phyloP scores from a whole-genome alignment of 108 stramenopile genomes.

The Epithemia pelagica region DNA sequence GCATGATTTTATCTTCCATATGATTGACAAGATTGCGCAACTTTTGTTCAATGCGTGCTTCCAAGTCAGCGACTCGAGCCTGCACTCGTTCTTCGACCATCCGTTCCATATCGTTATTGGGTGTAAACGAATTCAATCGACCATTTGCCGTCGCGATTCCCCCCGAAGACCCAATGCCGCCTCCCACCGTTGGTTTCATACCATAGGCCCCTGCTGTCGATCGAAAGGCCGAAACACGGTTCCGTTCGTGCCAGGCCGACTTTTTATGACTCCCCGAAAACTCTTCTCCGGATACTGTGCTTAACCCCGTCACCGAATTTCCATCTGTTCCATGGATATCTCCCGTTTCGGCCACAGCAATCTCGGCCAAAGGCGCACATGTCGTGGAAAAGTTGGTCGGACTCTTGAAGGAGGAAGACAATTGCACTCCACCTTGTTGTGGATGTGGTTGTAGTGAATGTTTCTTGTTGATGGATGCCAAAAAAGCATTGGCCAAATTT shows the following conservation, averaged over 20 bases:
- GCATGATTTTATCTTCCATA: conserved; percentile 24
- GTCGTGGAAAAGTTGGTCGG: background rate
- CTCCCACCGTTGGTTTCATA: background rate
- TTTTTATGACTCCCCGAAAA: background rate
- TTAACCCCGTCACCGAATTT: background rate
- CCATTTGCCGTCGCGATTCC: background rate
- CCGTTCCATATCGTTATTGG: background rate
- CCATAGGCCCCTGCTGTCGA: background rate
- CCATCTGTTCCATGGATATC: background rate
- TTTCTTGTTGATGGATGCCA: conserved; percentile 1
- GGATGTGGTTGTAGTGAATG: background rate
- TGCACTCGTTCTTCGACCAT: conserved; percentile 30
- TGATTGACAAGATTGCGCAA: conserved; percentile 23
- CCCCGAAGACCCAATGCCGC: background rate
- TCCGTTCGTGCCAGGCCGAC: background rate
- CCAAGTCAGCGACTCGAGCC: conserved; percentile 16
- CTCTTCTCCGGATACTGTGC: background rate
- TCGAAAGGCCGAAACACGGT: background rate
- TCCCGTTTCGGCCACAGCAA: background rate
- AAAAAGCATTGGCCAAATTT: background rate
- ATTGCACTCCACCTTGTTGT: background rate
- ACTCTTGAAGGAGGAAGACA: background rate
- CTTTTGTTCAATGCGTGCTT: conserved; percentile 22
- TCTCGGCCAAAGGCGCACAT: background rate
- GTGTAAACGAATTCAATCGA: background rate